Evolutionary conservation across 768 basidiomycete genomes (phyloP), one percentile per base, ranked within the genome.

Genomic region (Asterophora parasitica): DNA sequence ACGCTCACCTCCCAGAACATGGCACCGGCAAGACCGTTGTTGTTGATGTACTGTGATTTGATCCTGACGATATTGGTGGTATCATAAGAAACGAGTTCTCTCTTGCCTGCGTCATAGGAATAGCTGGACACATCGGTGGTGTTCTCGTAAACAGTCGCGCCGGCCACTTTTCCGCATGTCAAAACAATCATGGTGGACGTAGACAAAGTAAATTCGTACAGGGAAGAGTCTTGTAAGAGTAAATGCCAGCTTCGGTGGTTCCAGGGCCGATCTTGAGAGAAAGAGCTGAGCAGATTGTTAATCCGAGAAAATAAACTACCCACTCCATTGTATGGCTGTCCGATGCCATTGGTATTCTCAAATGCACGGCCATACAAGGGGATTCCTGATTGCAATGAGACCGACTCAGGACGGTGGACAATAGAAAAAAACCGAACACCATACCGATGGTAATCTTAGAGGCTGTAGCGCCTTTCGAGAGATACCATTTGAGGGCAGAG

Each of bases 291-390:
- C 10, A 23, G 41, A 49, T 7, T 6, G 10, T 30, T 15, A 5
- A 5, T 5, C 27, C 17, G 32, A 13, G 32, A n/a, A 16, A 36
- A 17, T 10, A 34, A 12, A 13, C 4, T 5, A 30, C 75, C 59
- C 61, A 85, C 82, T 11, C 88, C 87, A 23, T 61, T 78, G 68
- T 82, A 92, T 3, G 87, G 61, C 33, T 74, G 66, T 4, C 87
- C 86, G 49, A 90, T 69, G 5, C 85, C 84, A 30, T 61, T 57
- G 0, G 88, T 91, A 27, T 77, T 67, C 58, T 86, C 82, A 58
- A 91, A 92, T 1, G 83, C 81, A 56, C 82, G 81, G 0, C 88
- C 89, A 57, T 91, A 92, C 3, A 90, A 70, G 3, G 90, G 90
- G 61, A 91, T 83, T 44, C 88, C 82, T 75, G 36, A 43, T 26